Evolutionary conservation across 257 asterid genomes (phyloP), one percentile per base, ranked within the genome.

Genomic region (Craterostigma plantagineum): DNA sequence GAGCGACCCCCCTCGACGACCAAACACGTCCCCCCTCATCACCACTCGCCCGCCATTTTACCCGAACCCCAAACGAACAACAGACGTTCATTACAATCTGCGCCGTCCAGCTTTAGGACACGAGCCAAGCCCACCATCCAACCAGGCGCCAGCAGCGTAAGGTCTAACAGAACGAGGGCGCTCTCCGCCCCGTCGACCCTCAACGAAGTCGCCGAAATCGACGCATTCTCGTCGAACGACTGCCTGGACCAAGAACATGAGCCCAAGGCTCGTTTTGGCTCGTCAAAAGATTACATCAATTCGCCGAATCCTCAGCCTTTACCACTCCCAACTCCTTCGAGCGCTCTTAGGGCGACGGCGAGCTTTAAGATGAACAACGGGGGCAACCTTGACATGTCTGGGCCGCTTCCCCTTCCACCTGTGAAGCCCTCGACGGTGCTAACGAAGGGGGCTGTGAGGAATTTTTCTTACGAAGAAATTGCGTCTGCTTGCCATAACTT

Each of bases 31-130:
- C 70, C 58, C 56, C 72, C 85, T 43, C 90, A 58, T 49, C 77
- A 66, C 30, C 70, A 66, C 49, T 77, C 79, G 36, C 87, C 91
- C 12, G 70, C 91, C 8, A 66, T 62, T 5, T 60, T 85, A 54
- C 96, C 96, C 18, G 93, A 70, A 69, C 96, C 96, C 11, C 76
- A 53, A n/a, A n/a, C n/a, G n/a, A n/a, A n/a, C n/a, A n/a, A n/a
- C n/a, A n/a, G n/a, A 3, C 91, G 81, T 43, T 60, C 80, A 2
- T 53, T 83, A 53, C 95, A 67, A 43, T 84, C 96, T 10, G 96
- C 96, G 8, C 96, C 96, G 4, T 72, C 96, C n/a, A 84, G 96
- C 70, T 84, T 84, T 55, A 67, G 73, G 52, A 72, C 65, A 16
- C 56, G 95, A 55, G 86, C 51, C 16, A 70, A 82, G 58, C 77